These are phyloP conservation scores for Rubia yunnanensis DNA, from an alignment of 257 asterid species.

Conservation along the genomic window DNA sequence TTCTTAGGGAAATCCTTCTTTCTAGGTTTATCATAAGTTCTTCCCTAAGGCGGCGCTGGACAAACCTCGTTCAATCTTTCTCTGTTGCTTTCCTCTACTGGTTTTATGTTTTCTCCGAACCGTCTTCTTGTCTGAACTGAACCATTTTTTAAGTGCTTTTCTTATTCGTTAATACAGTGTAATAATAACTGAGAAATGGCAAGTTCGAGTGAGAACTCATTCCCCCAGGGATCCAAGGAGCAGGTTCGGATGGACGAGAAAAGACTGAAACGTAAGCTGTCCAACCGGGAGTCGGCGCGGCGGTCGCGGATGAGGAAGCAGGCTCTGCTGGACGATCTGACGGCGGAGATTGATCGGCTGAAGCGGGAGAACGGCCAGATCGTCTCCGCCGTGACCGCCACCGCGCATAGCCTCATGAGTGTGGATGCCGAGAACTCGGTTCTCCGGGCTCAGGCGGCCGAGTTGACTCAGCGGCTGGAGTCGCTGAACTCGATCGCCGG, in stretches of 20 bases:
- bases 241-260: slow-evolving; percentile 42
- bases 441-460: slow-evolving; percentile 68
- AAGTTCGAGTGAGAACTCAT: slow-evolving; percentile 49
- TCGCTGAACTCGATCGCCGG: slow-evolving; percentile 56
- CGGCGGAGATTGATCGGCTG: slow-evolving; percentile 41
- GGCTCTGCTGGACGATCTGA: slow-evolving; percentile 67
- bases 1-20: slow-evolving; percentile 64
- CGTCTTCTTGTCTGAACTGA: not conserved
- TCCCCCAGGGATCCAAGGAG: slow-evolving; percentile 43
- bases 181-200: no score
- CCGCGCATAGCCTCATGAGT: slow-evolving; percentile 36
- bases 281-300: slow-evolving; percentile 92
- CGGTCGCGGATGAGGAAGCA: slow-evolving; percentile 85
- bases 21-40: slow-evolving; percentile 59
- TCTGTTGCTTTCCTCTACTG: slow-evolving; percentile 92
- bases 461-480: slow-evolving; percentile 55
- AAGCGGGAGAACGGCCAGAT: slow-evolving; percentile 47
- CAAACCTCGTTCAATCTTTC: slow-evolving; percentile 90
- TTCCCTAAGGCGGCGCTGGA: slow-evolving; percentile 58
- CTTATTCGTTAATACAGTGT: no score
- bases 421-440: slow-evolving; percentile 77
- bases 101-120: slow-evolving; percentile 81
- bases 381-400: slow-evolving; percentile 22
- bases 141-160: not conserved
- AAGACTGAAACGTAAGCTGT: slow-evolving; percentile 71